Evolutionary conservation across 495 filamentous ascomycete genomes (phyloP), one percentile per base, ranked within the genome.

Genomic region (Pseudevernia furfuracea): DNA sequence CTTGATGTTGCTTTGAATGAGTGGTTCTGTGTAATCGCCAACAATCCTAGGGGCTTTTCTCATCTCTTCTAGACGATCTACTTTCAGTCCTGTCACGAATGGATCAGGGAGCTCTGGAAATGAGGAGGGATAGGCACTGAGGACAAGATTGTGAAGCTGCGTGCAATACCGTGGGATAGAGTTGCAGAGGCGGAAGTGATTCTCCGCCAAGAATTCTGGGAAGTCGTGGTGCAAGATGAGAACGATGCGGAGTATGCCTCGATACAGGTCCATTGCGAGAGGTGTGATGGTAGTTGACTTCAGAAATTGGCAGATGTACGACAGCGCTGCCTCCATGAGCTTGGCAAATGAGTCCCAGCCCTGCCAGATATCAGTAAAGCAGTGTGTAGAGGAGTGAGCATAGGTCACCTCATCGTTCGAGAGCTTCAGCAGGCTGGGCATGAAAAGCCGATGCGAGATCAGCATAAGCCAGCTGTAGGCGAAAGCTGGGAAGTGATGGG

Each of bases 141-240:
- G 82, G 53, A 97, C 84, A 43, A 97, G 79, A 73, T 96, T 97
- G 67, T 89, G 87, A 62, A 97, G 82, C 73, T 99, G 94, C 34
- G 86, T 85, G 71, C 89, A 93, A 69, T 95, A 89, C 30, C 83
- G 81, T 1, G 95, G 91, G 59, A 97, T 89, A 68, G 84, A 85
- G 72, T 91, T 88, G 80, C 89, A 92, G 53, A 99, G 84, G 63
- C 87, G 84, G 67, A 88, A 86, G 68, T 96, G 89, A 71, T 94
- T 89, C 68, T 93, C 89, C 36, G 88, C 87, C 49, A 97, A 80
- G 73, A 96, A 97, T 62, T 96, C 92, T 0, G 92, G 90, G 75
- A 90, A 97, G 72, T 99, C 94, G 67, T 97, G 94, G 63, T 95
- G 88, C 57, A 99, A 78, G 43, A 97, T 82, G 25, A 94, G 77